Evolutionary conservation across 768 basidiomycete species (phyloP).

Genomic region (Mycena maculata): DNA sequence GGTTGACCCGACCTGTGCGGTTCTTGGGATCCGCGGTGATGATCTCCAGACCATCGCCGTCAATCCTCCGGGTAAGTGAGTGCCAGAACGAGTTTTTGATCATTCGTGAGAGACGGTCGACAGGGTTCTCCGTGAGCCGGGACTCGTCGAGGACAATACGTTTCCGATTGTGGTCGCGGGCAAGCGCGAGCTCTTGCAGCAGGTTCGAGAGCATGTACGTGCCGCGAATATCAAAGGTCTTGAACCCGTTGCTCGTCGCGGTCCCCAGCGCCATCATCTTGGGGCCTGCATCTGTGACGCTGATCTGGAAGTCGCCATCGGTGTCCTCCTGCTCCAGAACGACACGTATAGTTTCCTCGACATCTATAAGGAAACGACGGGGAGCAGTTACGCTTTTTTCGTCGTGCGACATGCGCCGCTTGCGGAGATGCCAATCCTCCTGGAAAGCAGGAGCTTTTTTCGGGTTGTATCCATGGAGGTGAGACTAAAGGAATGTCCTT

Average conservation of each 20-base stretch:
- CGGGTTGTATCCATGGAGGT: slow-evolving; percentile 78
- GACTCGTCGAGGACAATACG: slow-evolving; percentile 99
- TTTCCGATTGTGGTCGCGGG: slow-evolving; percentile 93
- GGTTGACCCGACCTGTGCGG: slow-evolving; percentile 87
- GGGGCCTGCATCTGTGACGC: slow-evolving; percentile 94
- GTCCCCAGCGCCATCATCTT: slow-evolving; percentile 97
- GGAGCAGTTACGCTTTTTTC: slow-evolving; percentile 86
- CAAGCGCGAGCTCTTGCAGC: slow-evolving; percentile 97
- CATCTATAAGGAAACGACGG: slow-evolving; percentile 94
- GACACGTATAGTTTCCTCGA: slow-evolving; percentile 96
- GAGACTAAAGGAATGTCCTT: slow-evolving; percentile 59
- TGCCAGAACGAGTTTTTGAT: slow-evolving; percentile 99
- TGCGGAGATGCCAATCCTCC: slow-evolving; percentile 78
- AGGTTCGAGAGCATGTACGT: slow-evolving; percentile 99
- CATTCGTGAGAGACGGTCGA: slow-evolving; percentile 96
- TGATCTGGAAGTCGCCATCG: slow-evolving; percentile 96
- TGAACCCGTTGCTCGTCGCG: slow-evolving; percentile 97
- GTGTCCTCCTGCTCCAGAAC: slow-evolving; percentile 98
- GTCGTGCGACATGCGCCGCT: slow-evolving; percentile 91
- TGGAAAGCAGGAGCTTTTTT: slow-evolving; percentile 79
- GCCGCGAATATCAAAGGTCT: slow-evolving; percentile 96
- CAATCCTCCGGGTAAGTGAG: slow-evolving; percentile 94
- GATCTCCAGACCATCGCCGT: slow-evolving; percentile 96
- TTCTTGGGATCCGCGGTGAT: slow-evolving; percentile 99
- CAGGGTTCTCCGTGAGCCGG: slow-evolving; percentile 97